These are phyloP conservation scores for Penstemon davidsonii DNA, from an alignment of 257 asterid species.

Conservation along the genomic window DNA sequence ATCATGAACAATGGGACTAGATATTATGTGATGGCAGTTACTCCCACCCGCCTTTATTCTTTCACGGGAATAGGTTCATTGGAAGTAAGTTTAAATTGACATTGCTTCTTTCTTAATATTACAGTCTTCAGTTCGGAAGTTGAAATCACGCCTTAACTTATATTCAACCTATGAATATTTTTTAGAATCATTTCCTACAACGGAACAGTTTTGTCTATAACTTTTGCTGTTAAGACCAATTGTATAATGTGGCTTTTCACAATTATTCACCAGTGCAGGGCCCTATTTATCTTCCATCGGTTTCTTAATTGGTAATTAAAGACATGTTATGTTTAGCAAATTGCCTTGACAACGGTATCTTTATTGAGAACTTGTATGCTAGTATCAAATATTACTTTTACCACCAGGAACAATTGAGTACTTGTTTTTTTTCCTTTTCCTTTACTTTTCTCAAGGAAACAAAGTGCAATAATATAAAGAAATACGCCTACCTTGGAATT, in stretches of 20 bases:
- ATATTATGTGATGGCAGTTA: conserved; percentile 96
- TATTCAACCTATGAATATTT: conserved; percentile 9
- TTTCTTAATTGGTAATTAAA: neutral
- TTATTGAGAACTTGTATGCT: neutral
- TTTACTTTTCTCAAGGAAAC: conserved; percentile 6
- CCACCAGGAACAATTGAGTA: neutral
- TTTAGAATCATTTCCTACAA: neutral
- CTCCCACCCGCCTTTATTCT: conserved; percentile 96
- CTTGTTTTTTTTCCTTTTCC: neutral
- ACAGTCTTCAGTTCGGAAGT: conserved; percentile 23
- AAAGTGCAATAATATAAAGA: neutral
- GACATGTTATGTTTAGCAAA: neutral
- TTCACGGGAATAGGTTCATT: conserved; percentile 87
- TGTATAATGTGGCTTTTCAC: neutral
- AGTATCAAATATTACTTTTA: conserved; percentile 11
- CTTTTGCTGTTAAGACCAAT: neutral
- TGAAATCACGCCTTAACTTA: conserved; percentile 6
- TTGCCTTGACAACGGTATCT: neutral
- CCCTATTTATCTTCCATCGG: conserved; percentile 1
- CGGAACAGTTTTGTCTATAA: neutral
- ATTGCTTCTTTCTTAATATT: conserved; percentile 12
- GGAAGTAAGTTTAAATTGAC: conserved; percentile 59
- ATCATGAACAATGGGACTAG: conserved; percentile 57
- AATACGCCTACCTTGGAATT: neutral
- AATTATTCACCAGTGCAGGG: neutral